These are phyloP conservation scores for Pseudonectria foliicola DNA, from an alignment of 2,329 filamentous ascomycete genomes.

Conservation along the genomic window DNA sequence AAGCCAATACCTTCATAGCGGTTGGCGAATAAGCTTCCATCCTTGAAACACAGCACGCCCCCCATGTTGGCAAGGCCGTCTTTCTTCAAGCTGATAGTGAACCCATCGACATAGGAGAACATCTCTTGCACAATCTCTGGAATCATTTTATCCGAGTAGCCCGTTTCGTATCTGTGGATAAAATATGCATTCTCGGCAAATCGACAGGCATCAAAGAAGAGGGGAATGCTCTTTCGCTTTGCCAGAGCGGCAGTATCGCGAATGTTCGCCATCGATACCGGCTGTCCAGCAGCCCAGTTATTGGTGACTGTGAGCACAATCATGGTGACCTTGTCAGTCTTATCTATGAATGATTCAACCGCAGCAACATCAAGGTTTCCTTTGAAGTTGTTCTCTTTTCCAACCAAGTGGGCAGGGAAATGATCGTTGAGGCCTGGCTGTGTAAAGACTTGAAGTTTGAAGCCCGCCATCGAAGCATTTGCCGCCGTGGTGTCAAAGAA, in stretches of 20 bases:
- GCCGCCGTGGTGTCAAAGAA: conserved; percentile 1
- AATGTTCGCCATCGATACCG: conserved; percentile 20
- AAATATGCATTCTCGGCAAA: conserved; percentile 21
- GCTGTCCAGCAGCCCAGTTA: conserved; percentile 18
- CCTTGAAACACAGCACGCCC: conserved; percentile 8
- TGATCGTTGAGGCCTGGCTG: conserved; percentile 1
- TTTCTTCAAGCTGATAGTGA: conserved; percentile 19
- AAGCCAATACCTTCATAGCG: neutral
- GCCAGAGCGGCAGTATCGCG: conserved; percentile 7
- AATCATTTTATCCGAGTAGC: conserved; percentile 9
- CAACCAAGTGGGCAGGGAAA: conserved; percentile 1
- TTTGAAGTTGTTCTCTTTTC: conserved; percentile 2
- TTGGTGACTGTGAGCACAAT: conserved; percentile 19
- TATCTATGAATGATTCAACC: neutral
- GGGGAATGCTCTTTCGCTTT: conserved; percentile 8
- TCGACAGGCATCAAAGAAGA: conserved; percentile 19
- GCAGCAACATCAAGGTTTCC: conserved; percentile 1
- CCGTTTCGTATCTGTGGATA: conserved; percentile 15
- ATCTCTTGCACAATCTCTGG: conserved; percentile 15
- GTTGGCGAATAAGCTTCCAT: neutral
- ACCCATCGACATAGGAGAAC: conserved; percentile 16
- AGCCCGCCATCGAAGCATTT: neutral
- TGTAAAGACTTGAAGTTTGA: conserved; percentile 1
- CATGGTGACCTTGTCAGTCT: conserved; percentile 5
- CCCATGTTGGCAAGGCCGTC: conserved; percentile 20